Evolutionary conservation across 1,284 basidiomycete genomes (phyloP), one percentile per base, ranked within the genome.

Genomic region (Cutaneotrichosporon sp.): DNA sequence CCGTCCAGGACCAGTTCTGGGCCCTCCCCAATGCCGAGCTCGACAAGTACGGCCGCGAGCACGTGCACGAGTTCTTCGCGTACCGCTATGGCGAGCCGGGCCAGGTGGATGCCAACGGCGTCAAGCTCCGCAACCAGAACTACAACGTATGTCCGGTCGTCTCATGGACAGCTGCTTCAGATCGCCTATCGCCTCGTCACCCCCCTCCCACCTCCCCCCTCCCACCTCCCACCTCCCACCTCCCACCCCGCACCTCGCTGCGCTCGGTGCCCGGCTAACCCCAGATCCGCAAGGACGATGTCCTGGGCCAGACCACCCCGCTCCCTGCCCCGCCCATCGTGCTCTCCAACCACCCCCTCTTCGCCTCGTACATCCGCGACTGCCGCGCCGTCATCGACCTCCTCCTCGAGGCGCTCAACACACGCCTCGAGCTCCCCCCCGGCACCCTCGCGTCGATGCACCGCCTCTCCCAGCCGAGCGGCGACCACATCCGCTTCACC

Each of bases 401-500:
- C 0, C 59, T 89, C 7, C 73, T 89, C 13, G 74, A 80, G 18
- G 77, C 87, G 36, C 85, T 89, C 74, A 86, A 86, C 66, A 79
- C 81, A 13, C 82, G 77, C 58, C 82, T 89, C 1, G 84, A 83
- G 3, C 78, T 89, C 10, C 84, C 86, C 0, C 50, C 74, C 13
- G 85, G 85, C 4, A 79, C 81, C 0, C 75, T 89, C 2, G 68
- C 77, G 7, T 71, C 75, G 7, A 72, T 82, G n/a, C 87, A 89
- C 69, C 68, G 72, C 1, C 60, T 76, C 1, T 74, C 80, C 2
- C 83, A 85, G 54, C 74, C 73, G 36, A 87, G 85, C 51, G 85
- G 85, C 16, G 85, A 86, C 65, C 86, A 89, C 68, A 80, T 86
- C 1, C 81, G 88, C 10, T 79, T 85, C 27, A 87, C 85, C 56